phyloP scores from a whole-genome alignment of 1,139 yeast species.

The Entelexis paramagnoliae region DNA sequence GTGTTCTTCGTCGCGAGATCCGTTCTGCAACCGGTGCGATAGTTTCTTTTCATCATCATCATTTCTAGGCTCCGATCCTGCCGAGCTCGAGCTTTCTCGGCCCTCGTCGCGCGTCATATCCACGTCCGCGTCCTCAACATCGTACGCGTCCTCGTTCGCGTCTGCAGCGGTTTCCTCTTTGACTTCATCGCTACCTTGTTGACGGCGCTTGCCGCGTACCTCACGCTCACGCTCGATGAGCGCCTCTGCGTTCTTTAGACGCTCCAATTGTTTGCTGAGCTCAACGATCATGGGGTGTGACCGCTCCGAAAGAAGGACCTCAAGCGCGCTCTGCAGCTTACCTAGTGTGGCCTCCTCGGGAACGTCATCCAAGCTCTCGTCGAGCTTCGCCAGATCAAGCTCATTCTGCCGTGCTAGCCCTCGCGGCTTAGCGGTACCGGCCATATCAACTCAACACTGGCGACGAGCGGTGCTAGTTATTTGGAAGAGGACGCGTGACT shows the following conservation, averaged over 20 bases:
- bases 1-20: background rate
- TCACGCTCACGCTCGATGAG: slow-evolving; percentile 20
- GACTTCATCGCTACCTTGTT: background rate
- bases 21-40: background rate
- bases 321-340: slow-evolving; percentile 21
- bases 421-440: slow-evolving; percentile 10
- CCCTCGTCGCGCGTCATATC: background rate
- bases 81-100: background rate
- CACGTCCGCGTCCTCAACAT: background rate
- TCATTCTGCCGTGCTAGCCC: slow-evolving; percentile 14
- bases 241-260: slow-evolving; percentile 19
- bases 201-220: background rate
- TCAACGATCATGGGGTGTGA: slow-evolving; percentile 22
- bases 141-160: background rate
- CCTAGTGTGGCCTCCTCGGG: slow-evolving; percentile 22
- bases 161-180: too few species aligned
- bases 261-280: slow-evolving; percentile 22
- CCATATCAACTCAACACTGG: slow-evolving; percentile 7
- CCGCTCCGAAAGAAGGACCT: slow-evolving; percentile 22
- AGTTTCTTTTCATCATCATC: background rate
- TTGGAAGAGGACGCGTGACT: slow-evolving; percentile 3
- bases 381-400: slow-evolving; percentile 13
- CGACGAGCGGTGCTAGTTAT: background rate
- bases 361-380: slow-evolving; percentile 10
- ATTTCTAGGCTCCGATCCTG: background rate